A percentile compares a stretch with the other conserved stretches of the same genome.
These are phyloP conservation scores for Martensiomyces pterosporus DNA, from an alignment of 192 early-diverging fungal species.

Conservation along the genomic window DNA sequence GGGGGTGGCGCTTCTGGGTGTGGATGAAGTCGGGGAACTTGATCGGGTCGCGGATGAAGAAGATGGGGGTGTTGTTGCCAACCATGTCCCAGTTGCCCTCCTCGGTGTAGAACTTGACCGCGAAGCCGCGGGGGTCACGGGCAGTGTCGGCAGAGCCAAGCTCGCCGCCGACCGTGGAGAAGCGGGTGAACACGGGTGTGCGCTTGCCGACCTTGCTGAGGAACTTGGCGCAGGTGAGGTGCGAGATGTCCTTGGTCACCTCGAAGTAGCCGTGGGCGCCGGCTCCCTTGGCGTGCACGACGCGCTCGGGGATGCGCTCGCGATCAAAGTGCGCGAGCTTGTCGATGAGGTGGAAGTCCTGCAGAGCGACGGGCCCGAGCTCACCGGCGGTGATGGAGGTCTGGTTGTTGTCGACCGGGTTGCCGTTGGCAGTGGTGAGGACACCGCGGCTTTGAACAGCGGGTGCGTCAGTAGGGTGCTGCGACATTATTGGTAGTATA, in stretches of 20 bases:
- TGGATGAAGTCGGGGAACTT: constrained; percentile 85
- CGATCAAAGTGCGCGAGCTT: constrained; percentile 81
- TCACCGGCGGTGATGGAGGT: constrained; percentile 65
- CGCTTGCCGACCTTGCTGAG: constrained; percentile 66
- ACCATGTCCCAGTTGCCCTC: constrained; percentile 87
- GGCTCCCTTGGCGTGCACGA: constrained; percentile 82
- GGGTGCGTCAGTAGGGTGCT: constrained; percentile 45
- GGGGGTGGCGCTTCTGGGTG: constrained; percentile 79
- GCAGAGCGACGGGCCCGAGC: constrained; percentile 61
- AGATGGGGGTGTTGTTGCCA: constrained; percentile 81
- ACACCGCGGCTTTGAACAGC: constrained; percentile 37
- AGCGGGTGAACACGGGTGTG: constrained; percentile 76
- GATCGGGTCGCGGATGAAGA: constrained; percentile 75
- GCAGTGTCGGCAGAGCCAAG: constrained; percentile 70
- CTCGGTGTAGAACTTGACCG: constrained; percentile 84
- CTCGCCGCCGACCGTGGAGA: constrained; percentile 78
- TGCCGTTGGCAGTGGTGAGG: constrained; percentile 58
- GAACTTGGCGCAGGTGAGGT: constrained; percentile 71
- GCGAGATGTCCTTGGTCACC: constrained; percentile 64
- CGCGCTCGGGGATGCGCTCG: constrained; percentile 81
- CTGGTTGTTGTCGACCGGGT: constrained; percentile 74
- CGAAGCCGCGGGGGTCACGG: constrained; percentile 78
- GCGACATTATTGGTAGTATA: too few species aligned
- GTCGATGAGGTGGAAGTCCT: constrained; percentile 76
- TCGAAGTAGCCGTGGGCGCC: constrained; percentile 84